A percentile compares a stretch with the other conserved stretches of the same genome.
Conservation (phyloP, 73 alveolate genomes). For the Paramecium bursaria region DNA sequence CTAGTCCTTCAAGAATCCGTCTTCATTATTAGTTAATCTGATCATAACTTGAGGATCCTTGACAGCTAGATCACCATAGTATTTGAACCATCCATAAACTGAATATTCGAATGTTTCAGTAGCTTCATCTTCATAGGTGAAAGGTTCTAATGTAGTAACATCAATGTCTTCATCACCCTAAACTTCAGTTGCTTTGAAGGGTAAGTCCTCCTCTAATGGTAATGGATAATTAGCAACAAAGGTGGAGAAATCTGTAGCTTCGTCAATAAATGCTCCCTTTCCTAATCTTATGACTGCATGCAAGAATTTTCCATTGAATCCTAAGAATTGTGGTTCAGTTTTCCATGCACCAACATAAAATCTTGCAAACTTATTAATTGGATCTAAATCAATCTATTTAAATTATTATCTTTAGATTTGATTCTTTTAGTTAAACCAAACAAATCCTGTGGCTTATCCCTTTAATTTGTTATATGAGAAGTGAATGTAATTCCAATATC, state of each 20-base stretch:
- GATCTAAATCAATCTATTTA: slow-evolving; percentile 48
- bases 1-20: slow-evolving; percentile 7
- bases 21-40: slow-evolving; percentile 53
- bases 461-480: slow-evolving; percentile 42
- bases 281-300: slow-evolving; percentile 52
- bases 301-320: slow-evolving; percentile 45
- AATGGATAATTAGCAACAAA: slow-evolving; percentile 19
- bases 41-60: slow-evolving; percentile 1
- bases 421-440: neutral
- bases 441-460: slow-evolving; percentile 17
- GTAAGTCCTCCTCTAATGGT: slow-evolving; percentile 13
- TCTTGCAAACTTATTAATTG: slow-evolving; percentile 27
- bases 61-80: slow-evolving; percentile 18
- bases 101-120: slow-evolving; percentile 41
- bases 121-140: slow-evolving; percentile 37
- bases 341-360: slow-evolving; percentile 41
- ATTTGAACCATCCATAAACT: slow-evolving; percentile 63
- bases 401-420: slow-evolving; percentile 27
- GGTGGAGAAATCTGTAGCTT: neutral
- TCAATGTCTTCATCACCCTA: slow-evolving; percentile 28
- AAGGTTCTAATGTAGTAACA: neutral
- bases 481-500: slow-evolving; percentile 58
- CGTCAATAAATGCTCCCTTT: slow-evolving; percentile 42
- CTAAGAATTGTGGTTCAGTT: neutral
- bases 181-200: slow-evolving; percentile 6